These are phyloP conservation scores for Mycena haematopus DNA, from an alignment of 768 basidiomycete species.

Conservation along the genomic window DNA sequence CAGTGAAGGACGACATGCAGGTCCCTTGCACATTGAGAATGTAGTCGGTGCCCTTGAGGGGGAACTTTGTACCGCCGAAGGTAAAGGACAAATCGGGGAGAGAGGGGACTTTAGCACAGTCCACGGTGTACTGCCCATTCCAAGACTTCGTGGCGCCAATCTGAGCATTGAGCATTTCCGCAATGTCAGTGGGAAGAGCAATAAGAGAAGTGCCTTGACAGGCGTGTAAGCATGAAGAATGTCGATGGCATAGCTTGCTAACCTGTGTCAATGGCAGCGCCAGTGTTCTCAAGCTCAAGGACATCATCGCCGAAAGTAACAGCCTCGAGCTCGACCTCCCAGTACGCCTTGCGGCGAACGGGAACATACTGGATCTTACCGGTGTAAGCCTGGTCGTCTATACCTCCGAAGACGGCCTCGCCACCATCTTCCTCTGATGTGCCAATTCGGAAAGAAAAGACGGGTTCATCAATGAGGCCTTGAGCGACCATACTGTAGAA, in stretches of 20 bases:
- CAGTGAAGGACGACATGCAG: conserved; percentile 93
- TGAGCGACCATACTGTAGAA: conserved; percentile 94
- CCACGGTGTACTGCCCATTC: conserved; percentile 95
- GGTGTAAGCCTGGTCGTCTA: conserved; percentile 76
- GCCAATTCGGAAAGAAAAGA: conserved; percentile 96
- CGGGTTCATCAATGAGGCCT: conserved; percentile 78
- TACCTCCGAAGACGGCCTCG: conserved; percentile 90
- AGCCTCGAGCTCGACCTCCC: conserved; percentile 95
- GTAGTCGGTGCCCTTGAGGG: conserved; percentile 86
- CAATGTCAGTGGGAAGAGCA: conserved; percentile 90
- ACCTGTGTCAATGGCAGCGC: conserved; percentile 93
- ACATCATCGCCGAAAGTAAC: conserved; percentile 85
- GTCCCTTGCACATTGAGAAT: conserved; percentile 89
- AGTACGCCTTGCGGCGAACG: conserved; percentile 93
- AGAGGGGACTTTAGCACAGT: conserved; percentile 82
- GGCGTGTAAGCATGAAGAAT: conserved; percentile 1
- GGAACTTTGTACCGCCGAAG: conserved; percentile 82
- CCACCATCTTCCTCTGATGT: conserved; percentile 87
- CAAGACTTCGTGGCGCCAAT: conserved; percentile 95
- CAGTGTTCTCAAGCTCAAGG: conserved; percentile 91
- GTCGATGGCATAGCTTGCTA: conserved; percentile 13
- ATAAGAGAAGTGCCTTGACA: conserved; percentile 87
- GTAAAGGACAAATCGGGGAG: conserved; percentile 87
- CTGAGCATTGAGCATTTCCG: conserved; percentile 95
- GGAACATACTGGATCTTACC: conserved; percentile 89